Base-by-base conservation (phyloP, 805 yeast species). In the Myxozyma melibiosi region DNA sequence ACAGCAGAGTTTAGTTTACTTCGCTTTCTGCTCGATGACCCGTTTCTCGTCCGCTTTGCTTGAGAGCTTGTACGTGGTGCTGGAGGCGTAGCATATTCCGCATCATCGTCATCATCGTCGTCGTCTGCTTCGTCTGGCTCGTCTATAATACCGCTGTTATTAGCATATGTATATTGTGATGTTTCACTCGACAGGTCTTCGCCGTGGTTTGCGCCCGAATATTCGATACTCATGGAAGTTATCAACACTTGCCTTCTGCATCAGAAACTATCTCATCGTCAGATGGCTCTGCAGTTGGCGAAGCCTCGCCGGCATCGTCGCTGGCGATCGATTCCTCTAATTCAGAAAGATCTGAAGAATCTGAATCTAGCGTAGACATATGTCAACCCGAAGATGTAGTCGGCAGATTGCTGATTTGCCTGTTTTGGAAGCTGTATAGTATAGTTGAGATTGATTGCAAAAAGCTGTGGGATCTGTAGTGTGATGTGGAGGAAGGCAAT, bases 331-430 rank as follows among this genome's bases (percentile, higher is more conserved):
- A 44, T n/a, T 45, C 55, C 24, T 47, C 55, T 9, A 47, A 41
- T 33, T 57, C 61, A n/a, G 61, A 57, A 18, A 57, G 53, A 25
- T 51, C 61, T 20, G 61, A 57, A 6, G 57, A 53, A n/a, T 57
- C 58, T 9, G 49, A 43, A 24, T 51, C 38, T 13, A 14, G 22
- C 8, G 31, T n/a, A 20, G 44, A 31, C 52, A 48, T 48, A 13
- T 13, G 18, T 9, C 9, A 33, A 11, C 5, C 11, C 11, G 27
- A 11, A 1, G 39, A 18, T 3, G n/a, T 2, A 20, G 6, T 8
- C 20, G 8, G 9, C 20, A 27, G 14, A 18, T 43, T 43, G 37
- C 34, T 6, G 47, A 13, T 7, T 18, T 33, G 9, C 22, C 30
- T 11, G 2, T 30, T 3, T 33, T 11, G n/a, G 18, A 31, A 31